phyloP scores from a whole-genome alignment of 2,329 filamentous ascomycete genomes.

The Botrytis medusae region DNA sequence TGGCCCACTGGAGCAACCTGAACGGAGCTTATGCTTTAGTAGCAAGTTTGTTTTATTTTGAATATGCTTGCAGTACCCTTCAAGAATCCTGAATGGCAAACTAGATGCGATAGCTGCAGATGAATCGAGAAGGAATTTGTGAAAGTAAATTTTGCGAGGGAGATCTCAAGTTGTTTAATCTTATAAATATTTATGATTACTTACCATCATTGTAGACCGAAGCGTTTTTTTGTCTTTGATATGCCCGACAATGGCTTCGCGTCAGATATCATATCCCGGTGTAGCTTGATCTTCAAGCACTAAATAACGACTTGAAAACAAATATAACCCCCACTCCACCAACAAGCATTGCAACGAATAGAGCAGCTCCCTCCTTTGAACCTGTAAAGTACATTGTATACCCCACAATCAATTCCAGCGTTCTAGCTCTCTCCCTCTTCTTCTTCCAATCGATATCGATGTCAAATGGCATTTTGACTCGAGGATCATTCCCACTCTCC shows the following conservation, averaged over 20 bases:
- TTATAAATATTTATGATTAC: conserved; percentile 4
- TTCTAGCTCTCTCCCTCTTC: conserved; percentile 53
- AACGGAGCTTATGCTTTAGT: neutral
- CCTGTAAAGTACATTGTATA: conserved; percentile 47
- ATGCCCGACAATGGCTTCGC: neutral
- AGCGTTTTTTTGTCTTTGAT: neutral
- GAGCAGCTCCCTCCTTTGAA: conserved; percentile 38
- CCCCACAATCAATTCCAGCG: conserved; percentile 60
- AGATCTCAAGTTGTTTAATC: neutral
- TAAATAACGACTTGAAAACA: conserved; percentile 28
- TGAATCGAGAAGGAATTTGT: neutral
- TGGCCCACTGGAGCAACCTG: neutral
- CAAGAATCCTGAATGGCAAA: neutral
- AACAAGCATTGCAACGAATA: conserved; percentile 35
- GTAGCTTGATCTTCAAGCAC: neutral
- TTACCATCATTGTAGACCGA: neutral
- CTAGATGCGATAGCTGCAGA: neutral
- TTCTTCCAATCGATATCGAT: conserved; percentile 57
- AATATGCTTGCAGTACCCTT: neutral
- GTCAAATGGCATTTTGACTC: conserved; percentile 53
- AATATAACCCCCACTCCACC: conserved; percentile 37
- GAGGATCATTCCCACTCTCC: conserved; percentile 40
- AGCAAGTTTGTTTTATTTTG: neutral
- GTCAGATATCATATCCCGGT: neutral
- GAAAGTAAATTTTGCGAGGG: neutral